Evolutionary conservation across 2,329 filamentous ascomycete species (phyloP).

Genomic region (Calonectria pseudoturangicola): DNA sequence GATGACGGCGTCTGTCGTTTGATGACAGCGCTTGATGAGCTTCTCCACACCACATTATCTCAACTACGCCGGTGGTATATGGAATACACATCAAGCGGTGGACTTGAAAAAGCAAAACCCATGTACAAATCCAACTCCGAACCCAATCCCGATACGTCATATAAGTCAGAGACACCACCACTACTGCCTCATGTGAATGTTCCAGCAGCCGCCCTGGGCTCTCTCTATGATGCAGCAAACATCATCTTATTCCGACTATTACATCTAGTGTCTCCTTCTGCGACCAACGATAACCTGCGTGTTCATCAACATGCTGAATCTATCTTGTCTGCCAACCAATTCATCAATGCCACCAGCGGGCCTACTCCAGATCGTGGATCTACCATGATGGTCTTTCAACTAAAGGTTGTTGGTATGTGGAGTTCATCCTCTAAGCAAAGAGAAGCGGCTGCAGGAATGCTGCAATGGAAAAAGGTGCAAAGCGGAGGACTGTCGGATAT

Average conservation of each 20-base stretch:
- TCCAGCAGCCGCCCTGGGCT: constrained; percentile 23
- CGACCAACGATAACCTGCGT: background rate
- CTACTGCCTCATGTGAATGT: constrained; percentile 18
- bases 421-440: constrained; percentile 42
- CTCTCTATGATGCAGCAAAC: constrained; percentile 32
- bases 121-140: background rate
- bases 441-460: constrained; percentile 24
- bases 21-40: background rate
- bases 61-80: constrained; percentile 31
- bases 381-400: constrained; percentile 36
- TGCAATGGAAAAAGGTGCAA: constrained; percentile 37
- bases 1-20: background rate
- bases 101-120: constrained; percentile 6
- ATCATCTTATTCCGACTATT: constrained; percentile 19
- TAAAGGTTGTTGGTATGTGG: constrained; percentile 42
- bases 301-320: constrained; percentile 29
- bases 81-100: background rate
- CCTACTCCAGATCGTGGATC: constrained; percentile 39
- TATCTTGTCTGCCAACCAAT: constrained; percentile 32
- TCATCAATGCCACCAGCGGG: constrained; percentile 30
- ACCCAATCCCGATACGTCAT: too few species aligned
- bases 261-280: constrained; percentile 21
- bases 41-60: background rate
- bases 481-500: constrained; percentile 45
- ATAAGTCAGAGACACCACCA: background rate